Evolutionary conservation across 345 rosid genomes (phyloP).

Genomic region (Citrus glauca): DNA sequence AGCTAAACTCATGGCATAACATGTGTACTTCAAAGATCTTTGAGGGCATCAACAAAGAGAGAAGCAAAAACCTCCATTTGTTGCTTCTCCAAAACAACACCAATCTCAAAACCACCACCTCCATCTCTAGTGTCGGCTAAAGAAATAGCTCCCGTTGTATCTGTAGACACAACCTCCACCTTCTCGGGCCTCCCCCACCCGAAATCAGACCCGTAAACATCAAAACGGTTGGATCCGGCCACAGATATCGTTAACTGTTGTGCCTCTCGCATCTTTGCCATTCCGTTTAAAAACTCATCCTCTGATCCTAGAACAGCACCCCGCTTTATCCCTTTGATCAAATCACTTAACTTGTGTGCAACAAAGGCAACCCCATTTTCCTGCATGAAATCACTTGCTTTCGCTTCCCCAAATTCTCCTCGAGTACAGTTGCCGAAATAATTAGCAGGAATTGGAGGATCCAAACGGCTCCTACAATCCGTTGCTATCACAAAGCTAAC

Average conservation of each 20-base stretch:
- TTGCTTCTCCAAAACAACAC: slow-evolving; percentile 8
- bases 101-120: slow-evolving; percentile 19
- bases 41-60: slow-evolving; percentile 2
- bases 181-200: slow-evolving; percentile 14
- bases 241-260: too few relatives aligned
- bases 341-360: background rate
- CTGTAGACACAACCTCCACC: too few relatives aligned
- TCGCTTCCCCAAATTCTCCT: background rate
- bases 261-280: too few relatives aligned
- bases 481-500: slow-evolving; percentile 13
- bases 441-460: slow-evolving; percentile 4
- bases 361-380: background rate
- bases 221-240: background rate
- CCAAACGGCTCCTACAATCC: slow-evolving; percentile 5
- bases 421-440: slow-evolving; percentile 33
- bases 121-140: background rate
- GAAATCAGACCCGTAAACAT: slow-evolving; percentile 5
- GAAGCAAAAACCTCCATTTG: slow-evolving; percentile 5
- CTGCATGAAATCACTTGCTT: background rate
- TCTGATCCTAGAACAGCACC: background rate
- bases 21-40: background rate
- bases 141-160: slow-evolving; percentile 11
- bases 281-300: background rate
- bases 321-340: background rate
- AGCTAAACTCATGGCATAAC: background rate